These are phyloP conservation scores for Ampelomyces quisqualis DNA, from an alignment of 2,329 filamentous ascomycete species.

Conservation along the genomic window DNA sequence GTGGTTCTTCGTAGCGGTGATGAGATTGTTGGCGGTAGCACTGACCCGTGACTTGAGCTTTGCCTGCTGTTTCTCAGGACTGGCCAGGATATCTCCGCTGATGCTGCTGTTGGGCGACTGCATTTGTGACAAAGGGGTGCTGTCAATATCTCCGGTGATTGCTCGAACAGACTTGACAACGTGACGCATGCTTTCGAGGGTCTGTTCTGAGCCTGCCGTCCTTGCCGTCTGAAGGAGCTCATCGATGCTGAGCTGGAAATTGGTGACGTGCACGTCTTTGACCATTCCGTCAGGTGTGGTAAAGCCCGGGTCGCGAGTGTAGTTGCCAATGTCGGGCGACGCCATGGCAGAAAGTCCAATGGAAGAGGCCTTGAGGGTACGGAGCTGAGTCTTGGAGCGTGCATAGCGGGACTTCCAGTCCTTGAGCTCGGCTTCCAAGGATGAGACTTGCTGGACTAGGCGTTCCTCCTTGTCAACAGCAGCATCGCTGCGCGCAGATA, in stretches of 20 bases:
- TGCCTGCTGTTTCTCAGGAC: slow-evolving; percentile 55
- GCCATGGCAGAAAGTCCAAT: slow-evolving; percentile 67
- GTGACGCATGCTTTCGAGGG: slow-evolving; percentile 82
- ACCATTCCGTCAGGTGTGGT: slow-evolving; percentile 73
- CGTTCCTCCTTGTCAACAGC: slow-evolving; percentile 80
- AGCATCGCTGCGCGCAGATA: slow-evolving; percentile 77
- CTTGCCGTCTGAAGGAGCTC: slow-evolving; percentile 80
- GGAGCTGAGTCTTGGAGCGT: slow-evolving; percentile 81
- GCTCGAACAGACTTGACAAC: slow-evolving; percentile 80
- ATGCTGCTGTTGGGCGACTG: slow-evolving; percentile 41
- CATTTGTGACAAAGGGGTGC: slow-evolving; percentile 51
- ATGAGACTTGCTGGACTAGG: slow-evolving; percentile 71
- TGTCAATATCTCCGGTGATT: slow-evolving; percentile 76
- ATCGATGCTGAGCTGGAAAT: slow-evolving; percentile 92
- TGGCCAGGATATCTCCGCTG: slow-evolving; percentile 33
- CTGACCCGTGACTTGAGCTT: slow-evolving; percentile 81
- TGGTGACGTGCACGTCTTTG: slow-evolving; percentile 89
- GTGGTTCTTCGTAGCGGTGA: slow-evolving; percentile 93
- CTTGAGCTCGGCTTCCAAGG: slow-evolving; percentile 78
- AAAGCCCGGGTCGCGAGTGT: slow-evolving; percentile 66
- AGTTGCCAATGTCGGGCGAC: slow-evolving; percentile 62
- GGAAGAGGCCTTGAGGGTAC: slow-evolving; percentile 77
- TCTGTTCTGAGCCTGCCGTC: slow-evolving; percentile 68
- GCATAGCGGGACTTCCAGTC: slow-evolving; percentile 92
- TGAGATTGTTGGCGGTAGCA: slow-evolving; percentile 92